Conservation (phyloP, 345 rosid species). For the Salix brachista region DNA sequence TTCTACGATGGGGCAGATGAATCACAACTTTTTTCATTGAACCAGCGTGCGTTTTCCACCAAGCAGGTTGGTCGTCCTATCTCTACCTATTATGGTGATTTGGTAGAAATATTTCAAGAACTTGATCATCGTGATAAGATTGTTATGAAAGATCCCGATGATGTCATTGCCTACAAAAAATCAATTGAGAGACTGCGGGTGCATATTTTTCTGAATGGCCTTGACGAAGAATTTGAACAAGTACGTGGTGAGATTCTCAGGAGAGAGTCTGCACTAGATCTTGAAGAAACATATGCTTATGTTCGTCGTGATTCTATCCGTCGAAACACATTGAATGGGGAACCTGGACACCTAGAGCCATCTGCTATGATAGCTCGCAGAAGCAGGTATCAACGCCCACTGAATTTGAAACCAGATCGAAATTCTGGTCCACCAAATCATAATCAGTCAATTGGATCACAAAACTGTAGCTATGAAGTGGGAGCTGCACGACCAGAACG, state of each 20-base stretch:
- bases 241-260: background rate
- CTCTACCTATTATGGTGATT: background rate
- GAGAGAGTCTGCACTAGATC: background rate
- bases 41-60: background rate
- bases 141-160: background rate
- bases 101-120: background rate
- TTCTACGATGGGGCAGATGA: constrained; percentile 1
- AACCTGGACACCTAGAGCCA: background rate
- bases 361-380: rapidly evolving
- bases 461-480: background rate
- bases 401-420: background rate
- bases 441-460: background rate
- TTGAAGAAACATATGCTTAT: background rate
- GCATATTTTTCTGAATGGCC: background rate
- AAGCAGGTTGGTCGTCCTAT: background rate
- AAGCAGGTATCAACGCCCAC: background rate
- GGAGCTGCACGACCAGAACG: background rate
- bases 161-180: background rate
- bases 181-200: background rate
- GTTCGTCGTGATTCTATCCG: rapidly evolving
- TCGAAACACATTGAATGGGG: rapidly evolving
- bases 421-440: background rate
- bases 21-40: background rate
- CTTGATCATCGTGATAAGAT: background rate
- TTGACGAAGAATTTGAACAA: background rate